phyloP scores from a whole-genome alignment of 306 rosid species.

The Cyamopsis tetragonoloba region DNA sequence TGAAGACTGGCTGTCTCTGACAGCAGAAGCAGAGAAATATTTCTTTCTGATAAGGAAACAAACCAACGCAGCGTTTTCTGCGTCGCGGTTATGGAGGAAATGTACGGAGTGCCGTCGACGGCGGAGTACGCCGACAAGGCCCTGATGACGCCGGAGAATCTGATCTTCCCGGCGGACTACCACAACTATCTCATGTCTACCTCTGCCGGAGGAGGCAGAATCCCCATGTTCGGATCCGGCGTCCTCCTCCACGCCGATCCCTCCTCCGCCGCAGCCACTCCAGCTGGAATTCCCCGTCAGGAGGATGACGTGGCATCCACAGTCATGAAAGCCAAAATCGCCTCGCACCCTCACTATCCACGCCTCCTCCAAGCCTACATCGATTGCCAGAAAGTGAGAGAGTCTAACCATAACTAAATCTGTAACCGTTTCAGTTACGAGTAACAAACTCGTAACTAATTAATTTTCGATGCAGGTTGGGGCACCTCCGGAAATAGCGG shows the following conservation, averaged over 20 bases:
- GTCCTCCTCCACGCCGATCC: slow-evolving; percentile 54
- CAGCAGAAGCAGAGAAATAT: slow-evolving; percentile 11
- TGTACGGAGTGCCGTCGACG: slow-evolving; percentile 64
- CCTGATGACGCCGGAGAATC: slow-evolving; percentile 83
- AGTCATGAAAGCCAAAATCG: slow-evolving; percentile 78
- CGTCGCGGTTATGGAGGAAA: slow-evolving; percentile 61
- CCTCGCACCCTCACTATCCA: slow-evolving; percentile 83
- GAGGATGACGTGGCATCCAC: slow-evolving; percentile 33
- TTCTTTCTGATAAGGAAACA: slow-evolving; percentile 11
- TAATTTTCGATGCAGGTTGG: slow-evolving; percentile 54
- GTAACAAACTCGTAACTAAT: not conserved
- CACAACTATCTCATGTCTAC: slow-evolving; percentile 46
- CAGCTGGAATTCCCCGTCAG: slow-evolving; percentile 48
- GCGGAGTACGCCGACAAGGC: slow-evolving; percentile 62
- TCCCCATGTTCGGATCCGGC: slow-evolving; percentile 81
- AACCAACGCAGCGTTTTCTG: slow-evolving; percentile 29
- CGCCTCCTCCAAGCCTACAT: slow-evolving; percentile 86
- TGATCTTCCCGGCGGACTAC: slow-evolving; percentile 71
- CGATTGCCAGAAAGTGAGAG: slow-evolving; percentile 86
- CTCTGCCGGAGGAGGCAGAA: slow-evolving; percentile 31
- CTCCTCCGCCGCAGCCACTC: slow-evolving; percentile 16
- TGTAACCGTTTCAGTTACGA: not conserved
- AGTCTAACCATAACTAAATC: not conserved
- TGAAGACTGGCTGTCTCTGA: slow-evolving; percentile 24
- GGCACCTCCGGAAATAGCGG: slow-evolving; percentile 87